Evolutionary conservation across 768 basidiomycete species (phyloP), one percentile per base, ranked within the genome.

Genomic region (Auriscalpium orientale): DNA sequence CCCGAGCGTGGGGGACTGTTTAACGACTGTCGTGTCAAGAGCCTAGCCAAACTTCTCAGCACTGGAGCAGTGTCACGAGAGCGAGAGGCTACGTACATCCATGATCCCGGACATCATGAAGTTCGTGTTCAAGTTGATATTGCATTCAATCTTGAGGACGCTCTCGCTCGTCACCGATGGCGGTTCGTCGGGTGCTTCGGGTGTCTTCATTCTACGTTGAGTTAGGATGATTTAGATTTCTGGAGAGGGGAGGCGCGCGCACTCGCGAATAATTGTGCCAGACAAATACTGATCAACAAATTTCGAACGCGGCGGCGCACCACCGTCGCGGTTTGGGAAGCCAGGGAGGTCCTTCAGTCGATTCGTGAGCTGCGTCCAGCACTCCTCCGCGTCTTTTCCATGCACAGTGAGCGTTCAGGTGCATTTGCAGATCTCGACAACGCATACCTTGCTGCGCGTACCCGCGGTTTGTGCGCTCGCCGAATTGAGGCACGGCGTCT

Each of bases 111-210:
- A 77, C 48, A 85, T 75, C 85, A 99, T 86, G 67, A 85, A 95
- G 70, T 95, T 98, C 15, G 95, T 98, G 28, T 76, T 76, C 48
- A 74, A 73, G n/a, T 78, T 79, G 65, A 99, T 99, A 68, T 95
- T 95, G 67, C 95, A 98, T 61, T 91, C 89, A 22, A 98, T 74
- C 69, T 98, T 95, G 49, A 92, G 79, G 13, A 94, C 84, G 28
- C 78, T 81, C 64, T 98, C 95, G 8, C 67, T 74, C 0, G 79
- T 71, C 2, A 83, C 68, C 8, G 85, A 81, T 6, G 84, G 64
- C 0, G 81, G 73, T 65, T 99, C 97, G 9, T 91, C 87, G 0
- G 87, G 76, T 2, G 88, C 82, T 67, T 98, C 95, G 44, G 85
- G 83, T 60, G 88, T 91, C 58, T 78, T 86, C 56, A 94, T 66